Percentiles rank a stretch among this genome's conserved stretches.
phyloP scores from a whole-genome alignment of 495 filamentous ascomycete species.

The Podospora anserina region DNA sequence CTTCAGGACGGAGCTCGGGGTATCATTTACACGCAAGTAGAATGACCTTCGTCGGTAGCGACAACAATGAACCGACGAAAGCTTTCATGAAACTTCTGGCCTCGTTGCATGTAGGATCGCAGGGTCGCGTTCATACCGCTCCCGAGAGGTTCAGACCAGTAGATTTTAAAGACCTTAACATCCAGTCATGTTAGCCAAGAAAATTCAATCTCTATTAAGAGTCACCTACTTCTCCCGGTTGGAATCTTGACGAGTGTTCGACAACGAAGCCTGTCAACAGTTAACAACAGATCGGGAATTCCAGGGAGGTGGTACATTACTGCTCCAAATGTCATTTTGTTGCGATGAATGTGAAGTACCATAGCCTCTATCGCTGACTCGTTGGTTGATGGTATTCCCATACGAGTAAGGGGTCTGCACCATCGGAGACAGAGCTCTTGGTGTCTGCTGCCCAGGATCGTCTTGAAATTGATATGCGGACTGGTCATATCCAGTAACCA shows the following conservation, averaged over 20 bases:
- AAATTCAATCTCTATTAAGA: not conserved
- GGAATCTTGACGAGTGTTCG: slow-evolving; percentile 40
- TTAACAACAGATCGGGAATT: not conserved
- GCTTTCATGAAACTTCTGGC: slow-evolving; percentile 38
- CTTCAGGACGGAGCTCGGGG: not conserved
- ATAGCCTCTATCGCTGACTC: not conserved
- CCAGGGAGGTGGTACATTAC: not conserved
- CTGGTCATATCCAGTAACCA: not conserved
- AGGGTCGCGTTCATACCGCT: slow-evolving; percentile 23
- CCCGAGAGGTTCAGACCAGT: slow-evolving; percentile 47
- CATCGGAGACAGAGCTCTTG: slow-evolving; percentile 5
- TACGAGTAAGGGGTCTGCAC: not conserved
- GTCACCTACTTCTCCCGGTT: slow-evolving; percentile 39
- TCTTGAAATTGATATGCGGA: slow-evolving; percentile 6
- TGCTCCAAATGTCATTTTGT: not conserved
- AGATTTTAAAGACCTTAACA: slow-evolving; percentile 45
- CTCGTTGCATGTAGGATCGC: slow-evolving; percentile 19
- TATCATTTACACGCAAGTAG: slow-evolving; percentile 48
- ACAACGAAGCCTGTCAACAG: slow-evolving; percentile 38
- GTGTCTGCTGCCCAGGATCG: slow-evolving; percentile 18
- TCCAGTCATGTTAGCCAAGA: not conserved
- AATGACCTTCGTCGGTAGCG: slow-evolving; percentile 46
- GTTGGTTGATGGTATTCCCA: slow-evolving; percentile 5
- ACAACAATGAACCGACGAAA: slow-evolving; percentile 49
- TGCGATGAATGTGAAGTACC: not conserved